Percentiles rank a stretch among this genome's conserved stretches.
Conservation (phyloP, 2,329 filamentous ascomycete species). For the Scorias spongiosa region DNA sequence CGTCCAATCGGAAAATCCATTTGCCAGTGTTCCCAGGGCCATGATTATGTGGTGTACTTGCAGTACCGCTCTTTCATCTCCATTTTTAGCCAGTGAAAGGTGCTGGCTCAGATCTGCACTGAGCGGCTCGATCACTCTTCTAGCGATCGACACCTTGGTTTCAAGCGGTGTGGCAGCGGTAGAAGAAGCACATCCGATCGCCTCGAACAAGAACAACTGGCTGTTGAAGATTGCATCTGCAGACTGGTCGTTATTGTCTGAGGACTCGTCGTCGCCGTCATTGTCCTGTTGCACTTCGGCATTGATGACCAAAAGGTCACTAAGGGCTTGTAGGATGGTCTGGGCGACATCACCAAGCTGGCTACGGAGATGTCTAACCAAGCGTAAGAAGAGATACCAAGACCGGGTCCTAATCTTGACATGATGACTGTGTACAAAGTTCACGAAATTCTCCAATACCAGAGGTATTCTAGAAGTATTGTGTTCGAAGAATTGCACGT, state of each 20-base stretch:
- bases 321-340: conserved; percentile 78
- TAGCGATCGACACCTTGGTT: conserved; percentile 75
- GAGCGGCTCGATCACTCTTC: conserved; percentile 76
- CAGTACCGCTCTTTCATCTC: conserved; percentile 65
- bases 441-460: conserved; percentile 82
- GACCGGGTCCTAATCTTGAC: conserved; percentile 77
- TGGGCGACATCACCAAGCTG: conserved; percentile 83
- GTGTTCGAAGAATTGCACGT: conserved; percentile 81
- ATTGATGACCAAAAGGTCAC: conserved; percentile 76
- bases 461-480: conserved; percentile 68
- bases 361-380: conserved; percentile 72
- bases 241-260: conserved; percentile 77
- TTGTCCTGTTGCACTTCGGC: conserved; percentile 70
- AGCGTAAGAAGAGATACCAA: conserved; percentile 92
- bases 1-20: conserved; percentile 83
- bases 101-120: conserved; percentile 80
- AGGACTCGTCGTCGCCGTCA: conserved; percentile 84
- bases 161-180: conserved; percentile 60
- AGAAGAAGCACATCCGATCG: conserved; percentile 83
- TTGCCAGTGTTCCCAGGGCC: conserved; percentile 81
- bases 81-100: conserved; percentile 58
- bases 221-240: conserved; percentile 83
- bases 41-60: conserved; percentile 96
- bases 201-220: conserved; percentile 88
- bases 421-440: conserved; percentile 75